Percentiles rank a stretch among this genome's conserved stretches.
phyloP scores from a whole-genome alignment of 768 basidiomycete species.

The Phylloporus sp. region DNA sequence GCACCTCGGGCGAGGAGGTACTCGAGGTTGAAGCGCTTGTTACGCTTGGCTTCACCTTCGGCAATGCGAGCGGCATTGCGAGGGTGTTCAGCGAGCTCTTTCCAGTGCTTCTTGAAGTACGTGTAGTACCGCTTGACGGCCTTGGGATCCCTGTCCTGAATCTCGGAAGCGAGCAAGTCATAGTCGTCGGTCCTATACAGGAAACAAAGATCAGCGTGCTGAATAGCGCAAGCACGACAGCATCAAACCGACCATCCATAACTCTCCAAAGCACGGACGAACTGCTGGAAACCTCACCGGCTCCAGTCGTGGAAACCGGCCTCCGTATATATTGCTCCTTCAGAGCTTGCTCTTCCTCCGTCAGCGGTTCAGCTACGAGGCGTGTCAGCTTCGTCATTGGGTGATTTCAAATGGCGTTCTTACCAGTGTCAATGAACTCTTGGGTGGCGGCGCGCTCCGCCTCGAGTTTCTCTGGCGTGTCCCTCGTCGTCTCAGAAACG shows the following conservation, averaged over 20 bases:
- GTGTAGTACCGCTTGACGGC: conserved; percentile 75
- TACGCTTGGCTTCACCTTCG: conserved; percentile 86
- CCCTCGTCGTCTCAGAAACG: conserved; percentile 58
- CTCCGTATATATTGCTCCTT: conserved; percentile 73
- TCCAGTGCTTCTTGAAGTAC: conserved; percentile 88
- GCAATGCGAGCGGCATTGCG: conserved; percentile 79
- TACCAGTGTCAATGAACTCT: conserved; percentile 83
- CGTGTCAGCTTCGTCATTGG: neutral
- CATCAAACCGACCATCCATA: conserved; percentile 68
- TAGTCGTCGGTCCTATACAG: conserved; percentile 53
- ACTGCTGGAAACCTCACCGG: conserved; percentile 89
- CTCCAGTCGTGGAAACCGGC: conserved; percentile 91
- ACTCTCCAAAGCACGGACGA: conserved; percentile 70
- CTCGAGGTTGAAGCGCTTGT: conserved; percentile 77
- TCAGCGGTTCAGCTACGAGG: conserved; percentile 76
- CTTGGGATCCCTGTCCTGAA: conserved; percentile 76
- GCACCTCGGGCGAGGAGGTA: conserved; percentile 66
- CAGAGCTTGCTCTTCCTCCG: conserved; percentile 76
- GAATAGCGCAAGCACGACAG: neutral
- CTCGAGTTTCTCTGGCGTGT: conserved; percentile 81
- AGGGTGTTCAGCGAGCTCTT: conserved; percentile 65
- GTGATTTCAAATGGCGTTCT: neutral
- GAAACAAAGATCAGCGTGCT: neutral
- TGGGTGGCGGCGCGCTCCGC: conserved; percentile 76
- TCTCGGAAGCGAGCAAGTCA: conserved; percentile 71